Evolutionary conservation across 495 filamentous ascomycete genomes (phyloP), one percentile per base, ranked within the genome.

Genomic region (Diplogelasinospora grovesii): DNA sequence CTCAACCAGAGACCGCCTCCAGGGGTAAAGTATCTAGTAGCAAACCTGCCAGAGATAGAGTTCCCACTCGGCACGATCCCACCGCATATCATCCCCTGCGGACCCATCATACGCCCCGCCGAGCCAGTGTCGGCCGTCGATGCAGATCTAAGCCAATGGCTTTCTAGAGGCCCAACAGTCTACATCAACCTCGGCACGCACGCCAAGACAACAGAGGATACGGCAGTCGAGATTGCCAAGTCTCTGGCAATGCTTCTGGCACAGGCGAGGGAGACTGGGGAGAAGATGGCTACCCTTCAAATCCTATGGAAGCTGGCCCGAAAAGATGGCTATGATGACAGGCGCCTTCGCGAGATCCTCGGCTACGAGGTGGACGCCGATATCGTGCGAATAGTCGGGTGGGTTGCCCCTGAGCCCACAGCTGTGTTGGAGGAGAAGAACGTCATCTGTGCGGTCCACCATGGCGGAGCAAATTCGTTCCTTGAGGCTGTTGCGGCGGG

Each of bases 71-170:
- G 53, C 1, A 42, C 67, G 5, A 38, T 56, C 2, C 71, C 71
- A 0, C 28, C 47, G 0, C 68, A 74, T 29, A 63, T 77, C 25
- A 41, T 71, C 6, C 55, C 64, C 16, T 74, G 71, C 36, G 74
- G 74, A 0, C 72, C 73, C 0, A 76, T 78, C 24, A 46, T 75
- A 3, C 61, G 71, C 0, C 54, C 62, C 1, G 49, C 55, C 8
- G 38, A 49, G 4, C 45, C 64, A 0, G 46, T 76, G 0, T 25
- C 48, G 19, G 48, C 57, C 7, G 45, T 33, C 2, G 52, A 63
- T 14, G 53, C 63, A 0, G 54, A 54, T 4, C 49, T 72, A 26
- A 55, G 46, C 0, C 22, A 9, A 5, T 72, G 66, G 67, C 51
- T 72, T 8, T 22, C 28, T 0, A 31, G 39, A 21, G 52, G 48